Evolutionary conservation across 176 grass and related monocot species (phyloP).

Genomic region (Poa annua): DNA sequence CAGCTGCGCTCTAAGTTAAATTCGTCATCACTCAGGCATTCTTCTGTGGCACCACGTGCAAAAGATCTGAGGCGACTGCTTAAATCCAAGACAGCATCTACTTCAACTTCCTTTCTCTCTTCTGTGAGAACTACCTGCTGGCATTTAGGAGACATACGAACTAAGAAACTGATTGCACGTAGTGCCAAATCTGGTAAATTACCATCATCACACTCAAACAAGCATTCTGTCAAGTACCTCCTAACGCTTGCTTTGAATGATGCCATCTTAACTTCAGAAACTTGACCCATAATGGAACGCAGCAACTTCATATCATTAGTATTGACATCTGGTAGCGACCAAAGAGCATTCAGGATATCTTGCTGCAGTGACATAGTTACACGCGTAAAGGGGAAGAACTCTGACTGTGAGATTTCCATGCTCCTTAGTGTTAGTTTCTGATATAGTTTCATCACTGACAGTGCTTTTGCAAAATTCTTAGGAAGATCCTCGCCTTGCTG

Average conservation of each 20-base stretch:
- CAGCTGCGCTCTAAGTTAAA: constrained; percentile 36
- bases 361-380: constrained; percentile 42
- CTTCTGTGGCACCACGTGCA: constrained; percentile 29
- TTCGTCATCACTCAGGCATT: constrained; percentile 39
- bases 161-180: constrained; percentile 39
- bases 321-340: constrained; percentile 36
- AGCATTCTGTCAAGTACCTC: constrained; percentile 47
- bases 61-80: constrained; percentile 49
- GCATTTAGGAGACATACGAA: constrained; percentile 15
- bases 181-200: constrained; percentile 43
- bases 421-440: constrained; percentile 32
- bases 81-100: constrained; percentile 50
- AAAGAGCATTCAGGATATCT: constrained; percentile 52
- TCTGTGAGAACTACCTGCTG: constrained; percentile 29
- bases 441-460: constrained; percentile 42
- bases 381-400: constrained; percentile 45
- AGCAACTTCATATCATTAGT: constrained; percentile 35
- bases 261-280: constrained; percentile 20
- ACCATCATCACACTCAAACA: constrained; percentile 50
- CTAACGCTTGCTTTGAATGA: constrained; percentile 38
- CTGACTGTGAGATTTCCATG: constrained; percentile 43
- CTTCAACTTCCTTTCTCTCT: constrained; percentile 33
- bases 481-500: constrained; percentile 43
- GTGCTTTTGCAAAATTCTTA: constrained; percentile 43
- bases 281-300: constrained; percentile 25